Evolutionary conservation across 257 asterid species (phyloP).

Genomic region (Rauvolfia tetraphylla): DNA sequence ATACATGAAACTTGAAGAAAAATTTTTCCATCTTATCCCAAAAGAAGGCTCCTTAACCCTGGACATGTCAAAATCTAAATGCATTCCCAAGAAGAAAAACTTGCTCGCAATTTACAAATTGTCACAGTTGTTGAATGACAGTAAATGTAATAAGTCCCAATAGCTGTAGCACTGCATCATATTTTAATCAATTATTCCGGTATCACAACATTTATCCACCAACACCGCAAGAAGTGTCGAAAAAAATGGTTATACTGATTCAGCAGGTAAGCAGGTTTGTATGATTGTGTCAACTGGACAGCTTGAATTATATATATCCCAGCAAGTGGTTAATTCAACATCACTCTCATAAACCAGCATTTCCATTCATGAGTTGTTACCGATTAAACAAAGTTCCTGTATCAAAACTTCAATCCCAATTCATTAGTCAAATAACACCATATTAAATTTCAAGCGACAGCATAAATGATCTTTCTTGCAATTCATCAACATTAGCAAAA

Average conservation of each 20-base stretch:
- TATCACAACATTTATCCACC: slow-evolving; percentile 6
- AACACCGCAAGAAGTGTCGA: neutral
- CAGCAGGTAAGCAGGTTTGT: slow-evolving; percentile 3
- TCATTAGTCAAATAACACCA: slow-evolving; percentile 44
- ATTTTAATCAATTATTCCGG: neutral
- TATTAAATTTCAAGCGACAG: slow-evolving; percentile 14
- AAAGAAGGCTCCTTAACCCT: neutral
- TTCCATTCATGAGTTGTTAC: slow-evolving; percentile 33
- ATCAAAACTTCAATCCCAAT: slow-evolving; percentile 49
- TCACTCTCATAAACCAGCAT: slow-evolving; percentile 29
- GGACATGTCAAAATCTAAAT: neutral
- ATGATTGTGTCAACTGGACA: slow-evolving; percentile 19
- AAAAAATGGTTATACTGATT: slow-evolving; percentile 6
- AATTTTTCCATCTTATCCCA: neutral
- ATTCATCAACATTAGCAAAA: slow-evolving; percentile 27
- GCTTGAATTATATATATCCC: slow-evolving; percentile 21
- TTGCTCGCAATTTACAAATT: neutral
- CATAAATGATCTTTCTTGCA: slow-evolving; percentile 21
- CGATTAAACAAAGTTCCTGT: slow-evolving; percentile 50
- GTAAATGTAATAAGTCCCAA: neutral
- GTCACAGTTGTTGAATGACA: neutral
- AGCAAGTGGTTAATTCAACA: slow-evolving; percentile 27
- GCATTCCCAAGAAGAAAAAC: neutral
- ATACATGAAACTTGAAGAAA: neutral
- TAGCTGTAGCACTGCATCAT: neutral